Evolutionary conservation across 768 basidiomycete genomes (phyloP).

Genomic region (Boletus eberwhitei): DNA sequence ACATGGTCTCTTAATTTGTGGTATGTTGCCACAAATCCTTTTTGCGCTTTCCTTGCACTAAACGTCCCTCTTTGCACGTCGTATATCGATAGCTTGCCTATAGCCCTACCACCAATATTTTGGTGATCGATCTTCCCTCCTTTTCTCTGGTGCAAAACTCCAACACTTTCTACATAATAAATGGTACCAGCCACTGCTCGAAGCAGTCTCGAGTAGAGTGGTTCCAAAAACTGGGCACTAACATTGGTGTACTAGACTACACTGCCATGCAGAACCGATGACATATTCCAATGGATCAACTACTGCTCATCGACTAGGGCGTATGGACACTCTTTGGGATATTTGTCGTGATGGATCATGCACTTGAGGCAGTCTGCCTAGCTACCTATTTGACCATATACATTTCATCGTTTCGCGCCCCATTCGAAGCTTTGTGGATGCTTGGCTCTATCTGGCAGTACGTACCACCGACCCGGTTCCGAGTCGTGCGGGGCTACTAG

Average conservation of each 20-base stretch:
- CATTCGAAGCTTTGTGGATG: too few species aligned
- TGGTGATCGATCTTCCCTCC: not conserved
- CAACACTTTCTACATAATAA: not conserved
- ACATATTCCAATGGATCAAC: not conserved
- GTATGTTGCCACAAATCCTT: conserved; percentile 3
- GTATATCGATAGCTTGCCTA: conserved; percentile 4
- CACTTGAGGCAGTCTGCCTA: too few species aligned
- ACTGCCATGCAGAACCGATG: not conserved
- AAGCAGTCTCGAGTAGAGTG: conserved; percentile 8
- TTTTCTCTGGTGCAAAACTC: not conserved
- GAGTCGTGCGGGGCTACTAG: too few species aligned
- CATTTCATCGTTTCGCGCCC: too few species aligned
- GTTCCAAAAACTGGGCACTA: not conserved
- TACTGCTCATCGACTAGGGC: not conserved
- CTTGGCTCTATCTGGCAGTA: too few species aligned
- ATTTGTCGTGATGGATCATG: too few species aligned
- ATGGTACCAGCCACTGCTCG: conserved; percentile 2
- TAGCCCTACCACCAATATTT: not conserved
- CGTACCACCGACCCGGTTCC: too few species aligned
- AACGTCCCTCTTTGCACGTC: conserved; percentile 4
- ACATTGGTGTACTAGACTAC: not conserved
- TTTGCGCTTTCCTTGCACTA: conserved; percentile 8
- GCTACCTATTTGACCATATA: too few species aligned
- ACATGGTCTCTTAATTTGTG: conserved; percentile 1
- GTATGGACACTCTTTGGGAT: not conserved